Percentiles rank a stretch among this genome's conserved stretches.
phyloP scores from a whole-genome alignment of 495 filamentous ascomycete species.

The Talaromyces thailandensis region DNA sequence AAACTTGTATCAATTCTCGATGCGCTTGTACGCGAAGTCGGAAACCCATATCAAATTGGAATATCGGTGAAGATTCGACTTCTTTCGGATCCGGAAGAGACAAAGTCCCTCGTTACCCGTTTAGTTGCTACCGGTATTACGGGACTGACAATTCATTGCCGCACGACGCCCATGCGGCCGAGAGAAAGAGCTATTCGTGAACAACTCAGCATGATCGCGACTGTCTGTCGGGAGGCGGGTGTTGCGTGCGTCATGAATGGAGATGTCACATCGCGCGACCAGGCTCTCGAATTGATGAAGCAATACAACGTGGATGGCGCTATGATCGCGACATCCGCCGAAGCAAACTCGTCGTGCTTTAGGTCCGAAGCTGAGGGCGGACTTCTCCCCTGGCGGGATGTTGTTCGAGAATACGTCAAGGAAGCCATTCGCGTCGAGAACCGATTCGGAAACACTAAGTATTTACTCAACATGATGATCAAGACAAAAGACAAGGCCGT shows the following conservation, averaged over 20 bases:
- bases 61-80: slow-evolving; percentile 94
- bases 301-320: slow-evolving; percentile 83
- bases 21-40: slow-evolving; percentile 70
- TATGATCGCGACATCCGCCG: slow-evolving; percentile 92
- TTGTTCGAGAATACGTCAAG: slow-evolving; percentile 64
- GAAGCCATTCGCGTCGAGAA: slow-evolving; percentile 70
- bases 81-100: slow-evolving; percentile 63
- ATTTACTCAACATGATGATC: slow-evolving; percentile 71
- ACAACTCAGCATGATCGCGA: slow-evolving; percentile 70
- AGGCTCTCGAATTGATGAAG: slow-evolving; percentile 56
- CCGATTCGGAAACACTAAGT: slow-evolving; percentile 86
- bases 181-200: slow-evolving; percentile 78
- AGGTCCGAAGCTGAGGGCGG: slow-evolving; percentile 54
- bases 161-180: slow-evolving; percentile 91
- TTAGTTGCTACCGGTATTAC: slow-evolving; percentile 81
- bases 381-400: slow-evolving; percentile 59
- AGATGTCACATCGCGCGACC: slow-evolving; percentile 63
- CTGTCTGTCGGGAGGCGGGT: slow-evolving; percentile 68
- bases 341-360: slow-evolving; percentile 83
- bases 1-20: slow-evolving; percentile 71
- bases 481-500: slow-evolving; percentile 64
- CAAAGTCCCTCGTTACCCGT: slow-evolving; percentile 61
- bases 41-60: slow-evolving; percentile 67
- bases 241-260: slow-evolving; percentile 94
- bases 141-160: slow-evolving; percentile 87